Evolutionary conservation across 1,284 basidiomycete species (phyloP).

Genomic region (Rhodotorula glutinis): DNA sequence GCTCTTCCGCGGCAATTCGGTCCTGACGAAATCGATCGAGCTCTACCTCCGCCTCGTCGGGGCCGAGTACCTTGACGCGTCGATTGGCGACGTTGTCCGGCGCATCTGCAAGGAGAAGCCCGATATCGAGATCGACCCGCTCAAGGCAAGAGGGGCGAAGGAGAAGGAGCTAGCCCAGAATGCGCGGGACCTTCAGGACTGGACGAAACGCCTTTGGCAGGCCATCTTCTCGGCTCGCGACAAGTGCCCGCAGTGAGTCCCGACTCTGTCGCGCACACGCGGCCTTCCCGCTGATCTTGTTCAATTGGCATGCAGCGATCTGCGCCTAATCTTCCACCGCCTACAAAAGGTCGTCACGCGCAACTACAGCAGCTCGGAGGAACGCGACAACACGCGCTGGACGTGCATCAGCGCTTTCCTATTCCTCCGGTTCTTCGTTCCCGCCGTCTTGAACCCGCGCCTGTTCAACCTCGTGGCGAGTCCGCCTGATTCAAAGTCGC

Average conservation of each 20-base stretch:
- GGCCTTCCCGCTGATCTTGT: background rate
- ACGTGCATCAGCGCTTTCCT: constrained; percentile 80
- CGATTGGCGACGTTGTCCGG: constrained; percentile 65
- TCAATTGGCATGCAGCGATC: constrained; percentile 56
- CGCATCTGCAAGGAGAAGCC: constrained; percentile 66
- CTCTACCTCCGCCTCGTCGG: constrained; percentile 71
- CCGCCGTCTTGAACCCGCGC: constrained; percentile 44
- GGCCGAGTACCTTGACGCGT: constrained; percentile 68
- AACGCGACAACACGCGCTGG: constrained; percentile 56
- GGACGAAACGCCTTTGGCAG: constrained; percentile 73
- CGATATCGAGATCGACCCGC: constrained; percentile 70
- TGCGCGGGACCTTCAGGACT: constrained; percentile 52
- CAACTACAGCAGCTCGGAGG: constrained; percentile 51
- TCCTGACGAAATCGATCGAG: constrained; percentile 75
- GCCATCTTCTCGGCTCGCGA: constrained; percentile 67
- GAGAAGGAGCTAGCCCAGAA: constrained; percentile 58
- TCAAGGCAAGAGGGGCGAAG: constrained; percentile 50
- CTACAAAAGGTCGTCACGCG: constrained; percentile 67
- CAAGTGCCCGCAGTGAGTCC: constrained; percentile 68
- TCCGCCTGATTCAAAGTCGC: constrained; percentile 38
- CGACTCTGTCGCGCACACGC: background rate
- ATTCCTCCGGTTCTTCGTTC: constrained; percentile 70
- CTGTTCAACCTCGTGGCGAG: constrained; percentile 40
- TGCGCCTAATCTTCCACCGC: constrained; percentile 66
- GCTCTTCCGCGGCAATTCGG: constrained; percentile 73